Evolutionary conservation across 1,284 basidiomycete genomes (phyloP), one percentile per base, ranked within the genome.

Genomic region (Vanrija sp.): DNA sequence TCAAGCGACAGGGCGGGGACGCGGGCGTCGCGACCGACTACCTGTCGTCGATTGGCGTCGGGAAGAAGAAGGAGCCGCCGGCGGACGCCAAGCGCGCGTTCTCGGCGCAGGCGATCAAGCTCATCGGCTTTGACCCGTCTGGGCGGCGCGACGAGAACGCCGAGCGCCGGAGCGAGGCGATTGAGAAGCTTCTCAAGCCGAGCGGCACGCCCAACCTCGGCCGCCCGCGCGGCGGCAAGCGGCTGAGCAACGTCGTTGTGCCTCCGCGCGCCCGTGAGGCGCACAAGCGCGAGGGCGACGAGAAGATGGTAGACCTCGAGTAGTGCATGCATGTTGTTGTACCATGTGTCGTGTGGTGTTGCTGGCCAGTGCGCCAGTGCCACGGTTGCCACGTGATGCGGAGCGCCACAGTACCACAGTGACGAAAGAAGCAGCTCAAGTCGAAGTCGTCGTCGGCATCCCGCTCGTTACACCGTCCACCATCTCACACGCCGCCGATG

Each of bases 41-140:
- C 52, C 58, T 78, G 46, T 84, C 34, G 34, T 34, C 34, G 10
- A 34, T 86, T 64, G 83, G 81, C 65, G 82, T 82, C 43, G 66
- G 67, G 46, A 54, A 53, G 26, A 66, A 68, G 46, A 52, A 46
- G 51, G 42, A 34, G 45, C 46, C 28, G 49, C 54, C 9, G 21
- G 67, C 67, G 26, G 64, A 69, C 54, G 58, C 61, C 55, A 72
- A 68, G 54, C 63, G 66, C 40, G 68, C 69, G 5, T 77, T 76
- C 58, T 59, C 63, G 14, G 70, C 72, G 3, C 64, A 63, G 29
- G 69, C 70, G 1, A 70, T 77, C 54, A 67, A 68, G 62, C 52
- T 49, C 38, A 74, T 77, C 18, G 76, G 77, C 3, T 77, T 73
- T 55, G 73, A 78, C 62, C 75, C 76, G 3, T 53, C 66, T 2